Percentiles rank a stretch among this genome's conserved stretches.
These are phyloP conservation scores for Chlamydomonas sp. DNA, from an alignment of 139 green algal species.

Conservation along the genomic window DNA sequence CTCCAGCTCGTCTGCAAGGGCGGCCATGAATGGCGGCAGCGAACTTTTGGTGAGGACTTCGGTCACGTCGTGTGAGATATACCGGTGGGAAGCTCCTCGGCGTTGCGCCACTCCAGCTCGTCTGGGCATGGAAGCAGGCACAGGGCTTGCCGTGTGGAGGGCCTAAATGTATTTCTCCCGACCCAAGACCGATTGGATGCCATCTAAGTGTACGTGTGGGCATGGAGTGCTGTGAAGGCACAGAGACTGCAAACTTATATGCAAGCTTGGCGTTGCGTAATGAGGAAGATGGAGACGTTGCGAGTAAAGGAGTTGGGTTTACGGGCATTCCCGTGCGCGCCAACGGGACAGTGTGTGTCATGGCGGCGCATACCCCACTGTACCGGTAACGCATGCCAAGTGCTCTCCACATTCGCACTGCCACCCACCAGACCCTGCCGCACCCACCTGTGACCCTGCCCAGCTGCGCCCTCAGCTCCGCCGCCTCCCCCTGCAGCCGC, in stretches of 20 bases:
- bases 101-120: neutral
- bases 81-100: neutral
- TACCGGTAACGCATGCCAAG: too few species aligned
- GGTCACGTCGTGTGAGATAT: neutral
- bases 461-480: constrained; percentile 57
- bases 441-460: constrained; percentile 40
- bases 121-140: neutral
- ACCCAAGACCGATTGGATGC: too few species aligned
- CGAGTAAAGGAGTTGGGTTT: too few species aligned
- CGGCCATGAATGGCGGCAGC: neutral
- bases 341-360: neutral
- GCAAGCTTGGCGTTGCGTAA: too few species aligned
- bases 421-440: neutral
- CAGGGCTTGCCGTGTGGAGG: neutral
- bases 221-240: too few species aligned
- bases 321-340: too few species aligned
- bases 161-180: too few species aligned
- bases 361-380: neutral
- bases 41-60: neutral
- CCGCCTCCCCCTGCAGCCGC: constrained; percentile 48
- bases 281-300: too few species aligned
- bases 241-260: too few species aligned
- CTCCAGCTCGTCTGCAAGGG: constrained; percentile 66
- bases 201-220: too few species aligned
- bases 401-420: neutral